Conservation (phyloP, 805 yeast genomes). For the Hyphopichia homilentoma region DNA sequence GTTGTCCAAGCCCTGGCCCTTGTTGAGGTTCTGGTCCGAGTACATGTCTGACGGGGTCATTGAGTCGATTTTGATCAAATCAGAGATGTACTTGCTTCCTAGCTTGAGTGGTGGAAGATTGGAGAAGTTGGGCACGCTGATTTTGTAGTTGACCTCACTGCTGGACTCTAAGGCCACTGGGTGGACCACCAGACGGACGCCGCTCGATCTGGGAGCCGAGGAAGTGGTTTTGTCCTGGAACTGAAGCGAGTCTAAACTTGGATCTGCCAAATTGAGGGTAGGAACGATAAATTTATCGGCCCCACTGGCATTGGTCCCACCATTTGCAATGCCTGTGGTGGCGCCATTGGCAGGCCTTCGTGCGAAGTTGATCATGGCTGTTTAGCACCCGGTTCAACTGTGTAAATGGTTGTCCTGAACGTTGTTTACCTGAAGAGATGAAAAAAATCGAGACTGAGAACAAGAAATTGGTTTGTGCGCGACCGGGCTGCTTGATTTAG, state of each 20-base stretch:
- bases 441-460: too few relatives aligned
- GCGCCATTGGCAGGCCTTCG: constrained; percentile 1
- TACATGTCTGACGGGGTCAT: constrained; percentile 55
- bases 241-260: constrained; percentile 21
- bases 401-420: too few relatives aligned
- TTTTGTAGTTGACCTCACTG: constrained; percentile 40
- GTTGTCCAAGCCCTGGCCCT: constrained; percentile 51
- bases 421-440: too few relatives aligned
- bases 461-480: too few relatives aligned
- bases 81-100: constrained; percentile 62
- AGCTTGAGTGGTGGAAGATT: constrained; percentile 51
- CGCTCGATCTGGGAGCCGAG: constrained; percentile 11
- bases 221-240: constrained; percentile 23
- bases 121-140: constrained; percentile 47
- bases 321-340: constrained; percentile 1
- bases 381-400: constrained; percentile 2
- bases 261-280: constrained; percentile 24
- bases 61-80: constrained; percentile 55
- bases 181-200: constrained; percentile 23
- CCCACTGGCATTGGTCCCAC: not conserved
- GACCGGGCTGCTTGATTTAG: too few relatives aligned
- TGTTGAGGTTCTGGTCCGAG: constrained; percentile 53
- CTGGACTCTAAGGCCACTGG: constrained; percentile 31
- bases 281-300: constrained; percentile 25
- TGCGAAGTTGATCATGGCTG: constrained; percentile 1